Base-by-base conservation (phyloP, 257 asterid species). In the Thymus quinquecostatus region DNA sequence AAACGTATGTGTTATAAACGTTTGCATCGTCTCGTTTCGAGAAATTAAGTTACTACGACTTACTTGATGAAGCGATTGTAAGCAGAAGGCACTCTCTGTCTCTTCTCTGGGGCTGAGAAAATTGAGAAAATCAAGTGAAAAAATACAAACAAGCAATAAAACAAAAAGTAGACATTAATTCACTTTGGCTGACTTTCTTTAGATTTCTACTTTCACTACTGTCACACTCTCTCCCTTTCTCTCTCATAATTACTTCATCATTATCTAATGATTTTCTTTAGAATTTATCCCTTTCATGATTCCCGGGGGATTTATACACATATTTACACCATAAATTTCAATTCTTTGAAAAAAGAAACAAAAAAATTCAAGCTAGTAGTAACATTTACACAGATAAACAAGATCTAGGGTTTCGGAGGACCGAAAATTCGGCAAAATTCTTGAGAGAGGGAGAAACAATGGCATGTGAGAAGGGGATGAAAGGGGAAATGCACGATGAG, bases 81-180 rank as follows among this genome's bases (percentile, higher is more conserved):
- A 71, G 98, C 97, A 72, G 98, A 93, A 64, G 98, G 98, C 64
- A 93, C 98, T 77, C 98, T 86, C 96, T 93, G 98, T 81, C 98
- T 76, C 78, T 93, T 93, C 86, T 91, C 98, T 81, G 98, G 98
- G 66, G 97, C 98, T 94, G 91, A 64, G 41, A 5, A 38, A 38
- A 38, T 38, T 5, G 6, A 38, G 7, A 21, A 73, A 71, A 44
- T 32, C 68, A 48, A 83, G 53, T 79, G 72, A 59, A 53, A 81
- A 74, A 70, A 86, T 79, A 75, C 65, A 87, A 80, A 82, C 80
- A 85, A 83, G 84, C 74, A 79, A 80, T 65, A 84, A 84, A 82
- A 71, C 78, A 84, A 66, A 77, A 77, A 29, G 76, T 71, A 71
- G 70, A 68, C 70, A 81, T 80, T 60, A 69, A 70, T 60, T 80